These are phyloP conservation scores for Penicillium fuscoglaucum DNA, from an alignment of 2,329 filamentous ascomycete genomes.

Conservation along the genomic window DNA sequence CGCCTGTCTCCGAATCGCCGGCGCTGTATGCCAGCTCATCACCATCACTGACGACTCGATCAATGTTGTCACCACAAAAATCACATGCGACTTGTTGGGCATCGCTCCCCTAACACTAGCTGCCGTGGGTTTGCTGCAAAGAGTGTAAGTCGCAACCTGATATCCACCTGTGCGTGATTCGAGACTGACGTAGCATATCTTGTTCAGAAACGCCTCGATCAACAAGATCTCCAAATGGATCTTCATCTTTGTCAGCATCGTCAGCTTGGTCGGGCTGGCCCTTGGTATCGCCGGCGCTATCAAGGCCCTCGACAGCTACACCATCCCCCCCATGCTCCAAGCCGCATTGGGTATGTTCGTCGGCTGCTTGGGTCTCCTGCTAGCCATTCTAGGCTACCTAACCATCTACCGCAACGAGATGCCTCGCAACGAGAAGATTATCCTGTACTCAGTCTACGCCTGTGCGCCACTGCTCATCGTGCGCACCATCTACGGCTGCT, in stretches of 20 bases:
- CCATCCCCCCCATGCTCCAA: background rate
- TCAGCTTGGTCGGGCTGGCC: background rate
- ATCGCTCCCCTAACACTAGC: background rate
- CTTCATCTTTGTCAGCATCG: background rate
- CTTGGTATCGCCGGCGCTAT: background rate
- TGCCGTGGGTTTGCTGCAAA: background rate
- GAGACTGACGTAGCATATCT: background rate
- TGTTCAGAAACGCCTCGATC: background rate
- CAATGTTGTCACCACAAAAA: background rate
- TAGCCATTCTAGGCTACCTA: background rate
- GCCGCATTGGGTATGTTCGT: background rate
- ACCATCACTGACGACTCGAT: background rate
- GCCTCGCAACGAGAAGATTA: background rate
- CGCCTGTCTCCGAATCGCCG: background rate
- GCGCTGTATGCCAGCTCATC: background rate
- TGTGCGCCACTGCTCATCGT: background rate
- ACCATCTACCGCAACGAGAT: background rate
- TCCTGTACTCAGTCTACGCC: background rate
- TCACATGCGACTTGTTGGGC: background rate
- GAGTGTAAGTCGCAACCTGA: background rate
- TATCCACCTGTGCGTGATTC: background rate
- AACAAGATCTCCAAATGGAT: background rate
- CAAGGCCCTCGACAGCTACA: background rate
- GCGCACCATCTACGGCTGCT: background rate
- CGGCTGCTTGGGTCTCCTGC: background rate